Conservation (phyloP, 2,329 filamentous ascomycete genomes). For the Eutypella sp. region DNA sequence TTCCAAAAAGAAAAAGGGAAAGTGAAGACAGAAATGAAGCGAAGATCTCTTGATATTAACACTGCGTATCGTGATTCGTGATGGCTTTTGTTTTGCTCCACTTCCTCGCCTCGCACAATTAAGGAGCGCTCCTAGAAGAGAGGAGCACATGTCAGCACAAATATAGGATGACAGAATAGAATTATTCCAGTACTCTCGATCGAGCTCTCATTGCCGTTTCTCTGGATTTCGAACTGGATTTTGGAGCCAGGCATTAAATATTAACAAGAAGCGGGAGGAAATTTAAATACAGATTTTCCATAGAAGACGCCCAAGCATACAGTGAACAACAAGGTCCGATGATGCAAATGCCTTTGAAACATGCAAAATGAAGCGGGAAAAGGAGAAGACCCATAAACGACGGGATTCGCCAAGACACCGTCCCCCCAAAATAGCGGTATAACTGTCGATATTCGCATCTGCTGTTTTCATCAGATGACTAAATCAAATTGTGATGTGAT, state of each 20-base stretch:
- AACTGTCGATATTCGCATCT: neutral
- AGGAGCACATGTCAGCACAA: no score
- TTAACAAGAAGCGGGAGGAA: neutral
- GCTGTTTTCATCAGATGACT: slow-evolving; percentile 11
- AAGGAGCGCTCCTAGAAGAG: no score
- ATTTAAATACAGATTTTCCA: neutral
- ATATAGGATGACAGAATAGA: no score
- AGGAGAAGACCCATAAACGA: no score
- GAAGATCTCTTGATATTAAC: no score
- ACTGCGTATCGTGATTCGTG: no score
- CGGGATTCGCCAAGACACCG: neutral
- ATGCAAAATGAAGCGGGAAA: neutral
- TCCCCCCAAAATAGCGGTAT: neutral
- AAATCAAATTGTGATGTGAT: slow-evolving; percentile 23
- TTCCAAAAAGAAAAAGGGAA: no score
- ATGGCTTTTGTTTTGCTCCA: no score
- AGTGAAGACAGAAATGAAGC: no score
- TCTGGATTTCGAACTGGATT: no score
- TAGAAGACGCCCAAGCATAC: neutral
- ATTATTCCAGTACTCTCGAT: no score
- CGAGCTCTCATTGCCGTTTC: neutral
- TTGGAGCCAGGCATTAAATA: neutral
- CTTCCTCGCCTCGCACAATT: no score
- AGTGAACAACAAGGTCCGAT: neutral
- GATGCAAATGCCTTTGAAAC: neutral